Percentiles rank a stretch among this genome's conserved stretches.
These are phyloP conservation scores for Cyamopsis tetragonoloba DNA, from an alignment of 306 rosid genomes.

Conservation along the genomic window DNA sequence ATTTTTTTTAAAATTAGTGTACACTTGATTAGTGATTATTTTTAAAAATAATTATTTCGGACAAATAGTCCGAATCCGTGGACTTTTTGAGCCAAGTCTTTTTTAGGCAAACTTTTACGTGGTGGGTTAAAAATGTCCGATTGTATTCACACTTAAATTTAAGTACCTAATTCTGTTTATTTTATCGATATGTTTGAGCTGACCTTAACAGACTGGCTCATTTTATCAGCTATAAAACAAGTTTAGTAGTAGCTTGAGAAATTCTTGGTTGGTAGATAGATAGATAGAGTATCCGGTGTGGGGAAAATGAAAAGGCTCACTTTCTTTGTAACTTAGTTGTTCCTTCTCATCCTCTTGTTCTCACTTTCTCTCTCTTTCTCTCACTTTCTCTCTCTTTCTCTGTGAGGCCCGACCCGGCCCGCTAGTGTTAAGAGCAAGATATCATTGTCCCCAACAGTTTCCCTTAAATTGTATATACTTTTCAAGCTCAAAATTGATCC, in stretches of 20 bases:
- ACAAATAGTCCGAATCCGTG: too few species aligned
- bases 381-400: not conserved
- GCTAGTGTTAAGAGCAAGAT: constrained; percentile 16
- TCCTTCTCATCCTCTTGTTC: constrained; percentile 21
- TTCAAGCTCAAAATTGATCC: constrained; percentile 24
- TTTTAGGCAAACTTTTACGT: too few species aligned
- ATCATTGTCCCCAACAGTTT: constrained; percentile 26
- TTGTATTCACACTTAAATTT: too few species aligned
- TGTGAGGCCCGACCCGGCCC: not conserved
- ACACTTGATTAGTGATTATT: too few species aligned
- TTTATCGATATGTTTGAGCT: too few species aligned
- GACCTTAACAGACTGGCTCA: too few species aligned
- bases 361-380: not conserved
- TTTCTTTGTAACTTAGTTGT: constrained; percentile 3
- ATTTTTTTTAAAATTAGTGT: too few species aligned
- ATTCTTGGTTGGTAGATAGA: not conserved
- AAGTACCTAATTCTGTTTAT: too few species aligned
- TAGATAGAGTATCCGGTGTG: not conserved
- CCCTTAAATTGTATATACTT: constrained; percentile 18
- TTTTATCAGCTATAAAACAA: not conserved
- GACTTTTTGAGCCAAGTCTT: too few species aligned
- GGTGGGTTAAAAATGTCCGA: too few species aligned
- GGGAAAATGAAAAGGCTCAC: not conserved
- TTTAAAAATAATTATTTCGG: too few species aligned
- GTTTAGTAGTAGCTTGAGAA: not conserved